Evolutionary conservation across 2,329 filamentous ascomycete species (phyloP), one percentile per base, ranked within the genome.

Genomic region (Scedosporium boydii): DNA sequence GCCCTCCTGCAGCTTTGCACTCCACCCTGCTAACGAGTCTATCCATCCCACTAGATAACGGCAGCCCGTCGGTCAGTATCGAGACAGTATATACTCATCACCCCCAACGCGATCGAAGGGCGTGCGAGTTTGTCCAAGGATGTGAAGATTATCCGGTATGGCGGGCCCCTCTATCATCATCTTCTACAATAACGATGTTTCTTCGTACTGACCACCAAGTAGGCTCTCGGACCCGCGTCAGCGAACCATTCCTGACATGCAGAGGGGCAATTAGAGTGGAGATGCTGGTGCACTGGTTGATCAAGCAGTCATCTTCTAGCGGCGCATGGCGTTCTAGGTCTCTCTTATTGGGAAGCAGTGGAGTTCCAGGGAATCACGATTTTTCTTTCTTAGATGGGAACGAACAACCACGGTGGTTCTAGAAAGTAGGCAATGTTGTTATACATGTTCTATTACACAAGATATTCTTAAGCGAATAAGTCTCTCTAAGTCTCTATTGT

Each of bases 1-100:
- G 4, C 27, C 51, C 42, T 42, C 6, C 59, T 51, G 9, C 34
- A 46, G 14, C 1, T 51, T 59, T n/a, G 34, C n/a, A 38, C 18
- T 14, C 14, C 41, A 4, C 18, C 23, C 4, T 42, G 7, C 14
- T 60, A 18, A 44, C 21, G 10, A 18, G 4, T 59, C 38, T 26
- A 27, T 53, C 14, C 27, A 27, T 53, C 14, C 27, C 23, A 29
- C 21, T 48, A 66, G 65, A 66, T 66, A 27, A 64, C 86, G 64
- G 90, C 91, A 18, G 95, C 95, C 44, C 85, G 95, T 69, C 85
- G 89, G 34, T 90, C 91, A 1, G 87, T 95, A n/a, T 91, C 92
- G 27, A 85, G 91, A 65, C 95, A 99, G 72, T 99, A 96, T 70
- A 93, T 99, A 66, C 84, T 99, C 62, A 99, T 99, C 72, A 97